Evolutionary conservation across 768 basidiomycete species (phyloP).

Genomic region (Rhizopogon vulgaris): DNA sequence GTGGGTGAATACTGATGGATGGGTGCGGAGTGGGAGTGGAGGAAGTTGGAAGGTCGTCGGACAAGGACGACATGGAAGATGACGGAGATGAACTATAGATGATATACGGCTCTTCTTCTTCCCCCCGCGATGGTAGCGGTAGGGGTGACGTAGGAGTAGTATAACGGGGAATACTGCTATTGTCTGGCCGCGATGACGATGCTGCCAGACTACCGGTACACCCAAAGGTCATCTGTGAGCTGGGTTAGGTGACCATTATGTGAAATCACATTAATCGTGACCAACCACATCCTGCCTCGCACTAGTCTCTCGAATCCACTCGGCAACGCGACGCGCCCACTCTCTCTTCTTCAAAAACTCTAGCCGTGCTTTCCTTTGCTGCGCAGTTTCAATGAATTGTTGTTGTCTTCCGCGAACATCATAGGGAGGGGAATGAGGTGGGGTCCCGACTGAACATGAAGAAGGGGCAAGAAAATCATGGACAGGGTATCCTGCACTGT

Average conservation of each 20-base stretch:
- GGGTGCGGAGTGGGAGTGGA: conserved; percentile 20
- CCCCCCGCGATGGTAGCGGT: conserved; percentile 20
- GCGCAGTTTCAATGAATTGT: conserved; percentile 36
- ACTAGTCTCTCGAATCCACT: conserved; percentile 30
- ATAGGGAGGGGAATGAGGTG: conserved; percentile 25
- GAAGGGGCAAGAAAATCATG: not conserved
- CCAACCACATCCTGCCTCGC: conserved; percentile 21
- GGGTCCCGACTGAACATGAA: conserved; percentile 16
- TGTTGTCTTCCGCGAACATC: conserved; percentile 41
- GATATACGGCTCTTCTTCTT: conserved; percentile 27
- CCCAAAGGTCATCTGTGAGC: conserved; percentile 15
- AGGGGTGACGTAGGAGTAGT: conserved; percentile 9
- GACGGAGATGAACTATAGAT: conserved; percentile 28
- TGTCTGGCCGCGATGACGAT: not conserved
- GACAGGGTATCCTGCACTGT: not conserved
- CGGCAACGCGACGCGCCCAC: conserved; percentile 33
- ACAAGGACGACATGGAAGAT: conserved; percentile 26
- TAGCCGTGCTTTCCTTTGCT: conserved; percentile 44
- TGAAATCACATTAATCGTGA: not conserved
- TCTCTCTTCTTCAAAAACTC: conserved; percentile 46
- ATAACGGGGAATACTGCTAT: not conserved
- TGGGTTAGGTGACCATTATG: not conserved
- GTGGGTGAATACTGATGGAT: conserved; percentile 5
- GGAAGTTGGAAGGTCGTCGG: conserved; percentile 16
- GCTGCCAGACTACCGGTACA: conserved; percentile 5